Evolutionary conservation across 225 moss, liverwort and hornwort species (phyloP).

Genomic region (Rhytidiadelphus loreus): DNA sequence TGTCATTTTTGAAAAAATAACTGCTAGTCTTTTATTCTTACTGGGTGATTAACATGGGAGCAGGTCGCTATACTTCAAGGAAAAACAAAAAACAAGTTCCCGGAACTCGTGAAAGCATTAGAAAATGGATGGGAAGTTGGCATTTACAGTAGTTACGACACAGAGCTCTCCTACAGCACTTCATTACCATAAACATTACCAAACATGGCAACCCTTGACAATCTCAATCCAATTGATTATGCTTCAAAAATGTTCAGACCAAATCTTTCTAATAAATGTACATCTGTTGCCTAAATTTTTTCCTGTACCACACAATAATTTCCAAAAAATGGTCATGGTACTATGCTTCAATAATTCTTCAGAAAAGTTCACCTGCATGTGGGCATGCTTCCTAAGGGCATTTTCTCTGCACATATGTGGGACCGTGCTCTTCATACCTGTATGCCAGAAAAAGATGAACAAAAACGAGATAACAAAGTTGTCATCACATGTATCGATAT

Average conservation of each 20-base stretch:
- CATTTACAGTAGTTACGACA: neutral
- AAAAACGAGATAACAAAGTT: neutral
- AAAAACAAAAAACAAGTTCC: neutral
- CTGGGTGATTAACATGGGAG: neutral
- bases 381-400: constrained; percentile 26
- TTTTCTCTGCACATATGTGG: constrained; percentile 56
- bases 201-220: neutral
- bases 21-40: neutral
- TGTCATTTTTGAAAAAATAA: no score
- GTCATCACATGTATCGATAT: neutral
- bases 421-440: constrained; percentile 55
- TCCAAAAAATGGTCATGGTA: neutral
- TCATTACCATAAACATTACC: neutral
- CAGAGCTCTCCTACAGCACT: neutral
- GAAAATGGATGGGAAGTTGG: neutral
- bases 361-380: neutral
- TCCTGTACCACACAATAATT: neutral
- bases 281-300: neutral
- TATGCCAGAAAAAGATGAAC: neutral
- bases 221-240: neutral
- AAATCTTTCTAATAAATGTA: constrained; percentile 10
- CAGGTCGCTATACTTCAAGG: neutral
- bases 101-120: neutral
- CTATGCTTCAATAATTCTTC: neutral
- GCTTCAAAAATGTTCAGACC: neutral